Base-by-base conservation (phyloP, 2,329 filamentous ascomycete species). In the Neonectria punicea region DNA sequence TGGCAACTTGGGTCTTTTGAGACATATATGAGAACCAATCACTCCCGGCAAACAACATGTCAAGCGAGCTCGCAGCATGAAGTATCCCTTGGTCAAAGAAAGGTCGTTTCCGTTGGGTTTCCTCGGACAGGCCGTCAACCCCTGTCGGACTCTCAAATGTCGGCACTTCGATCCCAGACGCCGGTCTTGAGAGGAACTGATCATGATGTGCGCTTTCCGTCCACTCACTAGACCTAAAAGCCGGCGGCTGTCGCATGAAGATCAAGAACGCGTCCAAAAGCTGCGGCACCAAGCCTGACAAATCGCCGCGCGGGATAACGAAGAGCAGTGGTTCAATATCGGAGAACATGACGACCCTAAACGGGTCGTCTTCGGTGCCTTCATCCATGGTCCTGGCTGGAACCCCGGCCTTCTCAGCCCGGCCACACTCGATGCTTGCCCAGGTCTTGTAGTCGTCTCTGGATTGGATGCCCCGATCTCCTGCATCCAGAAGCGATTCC, bases 301-400 rank as follows among this genome's bases (percentile, higher is more conserved):
- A 70, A 28, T 75, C 74, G 5, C 58, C 34, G 0, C 68, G 55
- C 0, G 87, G 86, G 5, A 90, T 77, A 54, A 80, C 72, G 34
- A 89, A 80, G 2, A 97, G 74, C 30, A 92, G 84, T 0, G 87
- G 83, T 66, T 88, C 81, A 20, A 98, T 82, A 75, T 98, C 96
- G 0, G 89, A 87, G 70, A 90, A 94, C 74, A 98, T 87, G 50
- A 97, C 87, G 4, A 96, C 88, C 39, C 94, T 87, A 70, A 92
- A 97, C 0, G 93, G 92, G 73, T 98, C 95, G 63, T 94, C 91
- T 68, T 93, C 91, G 16, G 86, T 87, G 2, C 88, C 85, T 28
- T 93, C 89, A 75, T 98, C 93, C 65, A 92, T 83, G 0, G 91
- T 91, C 53, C 92, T 87, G 16, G 92, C 92, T 6, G 94, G 93